phyloP scores from a whole-genome alignment of 139 green algal species.

The Closterium sp. region DNA sequence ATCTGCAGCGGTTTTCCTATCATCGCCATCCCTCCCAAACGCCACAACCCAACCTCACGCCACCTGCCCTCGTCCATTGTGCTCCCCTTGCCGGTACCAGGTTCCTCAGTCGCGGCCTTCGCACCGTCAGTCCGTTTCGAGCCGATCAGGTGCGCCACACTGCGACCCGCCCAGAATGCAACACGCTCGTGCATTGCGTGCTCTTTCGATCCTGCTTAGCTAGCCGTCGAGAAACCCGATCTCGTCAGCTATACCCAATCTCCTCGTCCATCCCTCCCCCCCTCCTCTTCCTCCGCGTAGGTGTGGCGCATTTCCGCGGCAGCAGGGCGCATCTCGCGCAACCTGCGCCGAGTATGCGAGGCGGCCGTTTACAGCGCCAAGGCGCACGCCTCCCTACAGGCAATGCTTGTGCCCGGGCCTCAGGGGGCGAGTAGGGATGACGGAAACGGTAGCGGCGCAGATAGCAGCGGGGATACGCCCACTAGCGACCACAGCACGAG shows the following conservation, averaged over 20 bases:
- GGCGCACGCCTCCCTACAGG: background rate
- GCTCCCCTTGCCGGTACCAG: background rate
- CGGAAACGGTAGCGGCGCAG: background rate
- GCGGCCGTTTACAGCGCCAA: background rate
- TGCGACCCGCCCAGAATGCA: background rate
- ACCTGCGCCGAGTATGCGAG: background rate
- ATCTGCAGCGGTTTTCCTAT: no score
- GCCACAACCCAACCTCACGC: background rate
- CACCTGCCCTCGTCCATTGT: background rate
- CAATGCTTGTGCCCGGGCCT: background rate
- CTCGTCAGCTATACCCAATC: background rate
- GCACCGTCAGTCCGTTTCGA: background rate
- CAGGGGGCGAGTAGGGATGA: background rate
- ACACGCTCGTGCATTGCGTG: background rate
- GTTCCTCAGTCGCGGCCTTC: background rate
- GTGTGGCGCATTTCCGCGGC: background rate
- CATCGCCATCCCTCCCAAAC: background rate
- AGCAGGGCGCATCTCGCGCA: background rate
- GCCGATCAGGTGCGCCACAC: background rate
- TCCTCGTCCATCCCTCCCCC: background rate
- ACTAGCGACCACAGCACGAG: background rate
- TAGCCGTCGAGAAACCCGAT: background rate
- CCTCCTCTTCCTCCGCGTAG: background rate
- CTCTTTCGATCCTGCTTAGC: background rate
- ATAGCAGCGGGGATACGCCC: background rate